phyloP scores from a whole-genome alignment of 2,329 filamentous ascomycete genomes.

The Atkinsonella hypoxylon region DNA sequence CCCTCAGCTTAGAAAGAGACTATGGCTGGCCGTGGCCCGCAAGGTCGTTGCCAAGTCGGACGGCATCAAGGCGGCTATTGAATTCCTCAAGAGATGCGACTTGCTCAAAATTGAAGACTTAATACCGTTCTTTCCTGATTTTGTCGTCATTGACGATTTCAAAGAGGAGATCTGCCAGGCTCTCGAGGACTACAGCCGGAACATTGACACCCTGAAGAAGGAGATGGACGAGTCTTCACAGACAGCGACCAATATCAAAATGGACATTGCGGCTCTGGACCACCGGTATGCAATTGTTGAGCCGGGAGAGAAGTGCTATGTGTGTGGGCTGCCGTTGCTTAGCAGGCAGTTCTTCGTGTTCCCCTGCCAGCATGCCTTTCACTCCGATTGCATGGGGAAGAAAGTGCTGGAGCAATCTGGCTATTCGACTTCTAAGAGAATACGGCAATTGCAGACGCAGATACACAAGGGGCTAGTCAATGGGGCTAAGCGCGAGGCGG shows the following conservation, averaged over 20 bases:
- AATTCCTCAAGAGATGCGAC: conserved; percentile 85
- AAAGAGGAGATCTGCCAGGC: conserved; percentile 95
- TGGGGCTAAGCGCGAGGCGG: conserved; percentile 63
- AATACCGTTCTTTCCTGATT: conserved; percentile 97
- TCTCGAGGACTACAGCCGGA: conserved; percentile 82
- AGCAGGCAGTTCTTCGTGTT: conserved; percentile 96
- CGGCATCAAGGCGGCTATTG: conserved; percentile 86
- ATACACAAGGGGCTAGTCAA: conserved; percentile 64
- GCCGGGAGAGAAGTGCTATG: conserved; percentile 87
- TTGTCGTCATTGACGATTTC: conserved; percentile 97
- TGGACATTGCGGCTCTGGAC: conserved; percentile 76
- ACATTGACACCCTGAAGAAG: conserved; percentile 75
- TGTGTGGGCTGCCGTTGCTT: conserved; percentile 73
- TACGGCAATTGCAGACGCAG: conserved; percentile 74
- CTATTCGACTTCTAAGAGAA: conserved; percentile 61
- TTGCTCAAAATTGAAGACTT: conserved; percentile 90
- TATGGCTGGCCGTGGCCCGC: conserved; percentile 91
- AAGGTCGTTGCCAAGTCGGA: conserved; percentile 81
- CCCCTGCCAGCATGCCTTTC: conserved; percentile 94
- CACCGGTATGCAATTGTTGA: conserved; percentile 92
- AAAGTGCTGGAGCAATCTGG: conserved; percentile 76
- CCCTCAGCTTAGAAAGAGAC: conserved; percentile 71
- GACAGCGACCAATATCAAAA: conserved; percentile 82
- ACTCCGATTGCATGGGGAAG: conserved; percentile 83
- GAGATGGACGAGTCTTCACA: conserved; percentile 93